Percentiles rank a stretch among this genome's conserved stretches.
Conservation (phyloP, 164 flowering plant genomes). For the Warburgia ugandensis region DNA sequence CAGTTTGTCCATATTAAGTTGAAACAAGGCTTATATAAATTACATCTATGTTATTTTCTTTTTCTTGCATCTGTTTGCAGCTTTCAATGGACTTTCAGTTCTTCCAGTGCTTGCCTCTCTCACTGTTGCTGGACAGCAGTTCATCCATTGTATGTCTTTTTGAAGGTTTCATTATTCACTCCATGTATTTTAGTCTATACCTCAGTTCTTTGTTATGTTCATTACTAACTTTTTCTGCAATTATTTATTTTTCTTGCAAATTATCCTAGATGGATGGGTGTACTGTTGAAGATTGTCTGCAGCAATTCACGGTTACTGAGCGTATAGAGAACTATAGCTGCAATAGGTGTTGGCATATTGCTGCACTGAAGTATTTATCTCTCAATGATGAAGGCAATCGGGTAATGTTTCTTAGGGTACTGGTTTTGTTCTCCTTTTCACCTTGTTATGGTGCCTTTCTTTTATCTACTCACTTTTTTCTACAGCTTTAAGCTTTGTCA, state of each 20-base stretch:
- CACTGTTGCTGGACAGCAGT: conserved; percentile 30
- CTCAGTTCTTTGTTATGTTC: conserved; percentile 8
- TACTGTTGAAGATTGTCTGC: conserved; percentile 67
- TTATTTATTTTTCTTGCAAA: conserved; percentile 6
- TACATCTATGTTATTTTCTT: neutral
- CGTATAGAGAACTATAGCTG: conserved; percentile 62
- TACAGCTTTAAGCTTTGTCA: too few species aligned
- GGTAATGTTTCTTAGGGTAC: conserved; percentile 36
- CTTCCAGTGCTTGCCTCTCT: conserved; percentile 73
- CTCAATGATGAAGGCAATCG: conserved; percentile 25
- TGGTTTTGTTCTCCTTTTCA: neutral
- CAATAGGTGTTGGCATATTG: conserved; percentile 73
- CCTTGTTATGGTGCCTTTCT: too few species aligned
- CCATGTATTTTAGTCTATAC: conserved; percentile 6
- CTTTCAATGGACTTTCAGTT: conserved; percentile 68
- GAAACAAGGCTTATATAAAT: neutral
- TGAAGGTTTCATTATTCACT: conserved; percentile 6
- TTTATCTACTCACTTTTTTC: neutral
- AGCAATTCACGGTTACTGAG: conserved; percentile 56
- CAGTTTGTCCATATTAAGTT: neutral
- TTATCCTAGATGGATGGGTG: conserved; percentile 44
- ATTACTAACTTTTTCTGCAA: neutral
- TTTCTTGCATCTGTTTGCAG: conserved; percentile 35
- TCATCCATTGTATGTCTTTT: conserved; percentile 46
- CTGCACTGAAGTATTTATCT: conserved; percentile 60